These are phyloP conservation scores for Rachicladosporium sp. DNA, from an alignment of 2,329 filamentous ascomycete species.

Conservation along the genomic window DNA sequence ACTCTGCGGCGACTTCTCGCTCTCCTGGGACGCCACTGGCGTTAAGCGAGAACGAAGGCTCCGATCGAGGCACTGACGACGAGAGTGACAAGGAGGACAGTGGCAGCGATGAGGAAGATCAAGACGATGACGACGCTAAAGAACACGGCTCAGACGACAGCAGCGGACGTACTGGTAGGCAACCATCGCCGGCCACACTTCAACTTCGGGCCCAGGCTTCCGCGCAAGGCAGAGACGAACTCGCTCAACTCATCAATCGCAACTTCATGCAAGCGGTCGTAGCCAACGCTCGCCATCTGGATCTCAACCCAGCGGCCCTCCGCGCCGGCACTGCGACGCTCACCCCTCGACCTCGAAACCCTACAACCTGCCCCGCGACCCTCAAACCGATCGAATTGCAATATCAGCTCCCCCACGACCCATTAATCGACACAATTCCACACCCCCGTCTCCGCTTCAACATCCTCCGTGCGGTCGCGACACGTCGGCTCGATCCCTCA, in stretches of 20 bases:
- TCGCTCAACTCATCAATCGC: constrained; percentile 20
- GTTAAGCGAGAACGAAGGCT: not conserved
- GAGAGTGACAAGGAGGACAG: not conserved
- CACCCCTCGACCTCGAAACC: constrained; percentile 8
- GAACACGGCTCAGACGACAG: constrained; percentile 1
- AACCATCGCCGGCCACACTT: too few relatives aligned
- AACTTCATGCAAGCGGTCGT: constrained; percentile 17
- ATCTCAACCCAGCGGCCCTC: constrained; percentile 11
- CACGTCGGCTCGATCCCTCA: constrained; percentile 13
- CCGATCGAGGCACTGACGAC: not conserved
- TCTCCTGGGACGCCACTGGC: not conserved
- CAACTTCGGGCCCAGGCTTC: too few relatives aligned
- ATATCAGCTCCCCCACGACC: constrained; percentile 18
- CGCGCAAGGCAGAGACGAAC: constrained; percentile 12
- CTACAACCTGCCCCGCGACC: constrained; percentile 8
- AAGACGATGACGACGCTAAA: constrained; percentile 2
- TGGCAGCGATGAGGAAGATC: not conserved
- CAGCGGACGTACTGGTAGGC: too few relatives aligned
- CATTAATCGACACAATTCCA: constrained; percentile 18
- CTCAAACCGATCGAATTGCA: constrained; percentile 17
- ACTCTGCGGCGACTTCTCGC: constrained; percentile 4
- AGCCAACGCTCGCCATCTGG: constrained; percentile 15
- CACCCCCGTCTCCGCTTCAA: constrained; percentile 18
- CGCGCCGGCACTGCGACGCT: constrained; percentile 8
- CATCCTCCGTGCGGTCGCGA: constrained; percentile 15